Evolutionary conservation across 768 basidiomycete species (phyloP), one percentile per base, ranked within the genome.

Genomic region (Agrocybe praecox): DNA sequence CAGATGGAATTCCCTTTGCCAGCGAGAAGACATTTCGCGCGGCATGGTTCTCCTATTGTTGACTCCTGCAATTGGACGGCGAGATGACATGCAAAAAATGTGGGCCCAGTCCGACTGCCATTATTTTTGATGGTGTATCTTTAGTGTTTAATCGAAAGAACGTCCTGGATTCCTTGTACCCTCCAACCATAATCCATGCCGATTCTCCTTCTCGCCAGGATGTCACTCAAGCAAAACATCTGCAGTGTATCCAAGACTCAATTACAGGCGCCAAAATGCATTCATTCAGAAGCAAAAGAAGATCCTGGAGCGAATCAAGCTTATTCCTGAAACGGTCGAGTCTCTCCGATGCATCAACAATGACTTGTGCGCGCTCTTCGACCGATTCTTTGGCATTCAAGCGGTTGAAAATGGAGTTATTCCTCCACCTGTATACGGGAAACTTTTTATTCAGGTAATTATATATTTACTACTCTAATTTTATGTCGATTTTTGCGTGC

Each of bases 111-210:
- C 73, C 72, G 1, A 61, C 66, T 22, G 65, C 61, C 21, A 62
- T 64, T 4, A 73, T 75, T 33, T 73, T 69, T 65, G 71, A 75
- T 58, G 71, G 72, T 0, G 69, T 74, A 0, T 70, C 70, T 2
- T 55, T 74, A 1, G 66, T 69, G 0, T 76, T 71, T 55, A 67
- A 62, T 49, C 58, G 60, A 6, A 69, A 71, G 49, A 69, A 71
- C 36, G 42, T 72, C 0, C 45, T 61, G 0, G 43, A 65, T 1
- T 59, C 67, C 0, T 59, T 74, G 6, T 43, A 53, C 6, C 70
- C 73, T 1, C 73, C 72, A 3, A 73, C 71, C 15, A 53, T 56
- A 1, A 18, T 62, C 1, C 49, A 60, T 32, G 26, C 51, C 0
- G 18, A 50, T 9, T 65, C 67, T n/a, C 36, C 36, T 10, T 26